These are phyloP conservation scores for Aureobasidium leucospermi DNA, from an alignment of 2,329 filamentous ascomycete species.

Conservation along the genomic window DNA sequence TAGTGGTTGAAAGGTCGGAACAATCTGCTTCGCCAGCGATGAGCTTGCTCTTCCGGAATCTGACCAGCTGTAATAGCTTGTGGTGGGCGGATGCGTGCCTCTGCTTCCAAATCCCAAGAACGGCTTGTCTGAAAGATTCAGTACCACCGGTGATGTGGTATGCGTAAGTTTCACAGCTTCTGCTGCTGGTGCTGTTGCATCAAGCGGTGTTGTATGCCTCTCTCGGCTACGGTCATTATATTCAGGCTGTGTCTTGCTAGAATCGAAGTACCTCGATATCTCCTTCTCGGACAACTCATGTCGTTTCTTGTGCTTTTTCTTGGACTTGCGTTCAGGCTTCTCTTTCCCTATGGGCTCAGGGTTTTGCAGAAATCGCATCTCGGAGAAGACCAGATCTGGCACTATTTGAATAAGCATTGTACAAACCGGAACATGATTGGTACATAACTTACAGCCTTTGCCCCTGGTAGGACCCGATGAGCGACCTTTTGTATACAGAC, in stretches of 20 bases:
- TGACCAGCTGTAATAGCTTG: slow-evolving; percentile 21
- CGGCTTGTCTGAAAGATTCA: slow-evolving; percentile 29
- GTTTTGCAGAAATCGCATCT: slow-evolving; percentile 43
- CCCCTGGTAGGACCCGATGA: slow-evolving; percentile 39
- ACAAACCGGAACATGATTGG: slow-evolving; percentile 19
- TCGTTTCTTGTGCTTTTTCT: slow-evolving; percentile 26
- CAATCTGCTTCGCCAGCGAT: background rate
- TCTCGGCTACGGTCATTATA: slow-evolving; percentile 4
- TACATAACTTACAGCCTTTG: slow-evolving; percentile 31
- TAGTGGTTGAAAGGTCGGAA: background rate
- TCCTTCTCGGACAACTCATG: slow-evolving; percentile 31
- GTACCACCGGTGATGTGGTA: slow-evolving; percentile 10
- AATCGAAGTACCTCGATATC: slow-evolving; percentile 40
- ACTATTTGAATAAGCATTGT: slow-evolving; percentile 31
- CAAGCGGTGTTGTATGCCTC: background rate
- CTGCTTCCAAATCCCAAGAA: slow-evolving; percentile 33
- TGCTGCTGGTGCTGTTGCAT: background rate
- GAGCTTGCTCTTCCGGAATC: background rate
- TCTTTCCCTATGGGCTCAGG: slow-evolving; percentile 24
- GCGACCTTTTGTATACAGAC: slow-evolving; percentile 43
- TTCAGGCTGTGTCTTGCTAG: slow-evolving; percentile 23
- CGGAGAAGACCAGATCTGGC: slow-evolving; percentile 45
- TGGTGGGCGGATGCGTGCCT: slow-evolving; percentile 20
- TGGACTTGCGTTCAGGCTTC: slow-evolving; percentile 19
- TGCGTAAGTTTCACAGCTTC: background rate